phyloP scores from a whole-genome alignment of 108 stramenopile genomes.

The Phaeodactylum tricornutum region DNA sequence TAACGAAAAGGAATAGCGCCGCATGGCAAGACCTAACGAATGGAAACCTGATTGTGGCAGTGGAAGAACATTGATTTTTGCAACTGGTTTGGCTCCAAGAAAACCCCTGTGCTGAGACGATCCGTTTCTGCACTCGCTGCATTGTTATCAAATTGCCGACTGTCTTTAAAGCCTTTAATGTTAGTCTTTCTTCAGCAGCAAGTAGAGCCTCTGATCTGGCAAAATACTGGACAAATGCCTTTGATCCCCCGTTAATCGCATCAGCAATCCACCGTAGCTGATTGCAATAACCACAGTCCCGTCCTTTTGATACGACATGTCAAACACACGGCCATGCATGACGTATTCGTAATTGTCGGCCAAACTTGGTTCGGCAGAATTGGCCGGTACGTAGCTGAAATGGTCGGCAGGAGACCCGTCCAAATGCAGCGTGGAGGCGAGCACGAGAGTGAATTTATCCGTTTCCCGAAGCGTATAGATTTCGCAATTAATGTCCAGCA shows the following conservation, averaged over 20 bases:
- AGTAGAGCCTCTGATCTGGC: conserved; percentile 85
- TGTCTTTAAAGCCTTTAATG: no score
- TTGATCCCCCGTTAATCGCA: conserved; percentile 91
- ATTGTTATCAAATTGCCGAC: no score
- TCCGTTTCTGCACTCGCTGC: no score
- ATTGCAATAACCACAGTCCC: conserved; percentile 72
- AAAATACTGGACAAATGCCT: conserved; percentile 80
- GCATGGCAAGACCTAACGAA: no score
- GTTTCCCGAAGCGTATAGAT: conserved; percentile 79
- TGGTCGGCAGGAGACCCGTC: conserved; percentile 92
- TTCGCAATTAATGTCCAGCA: conserved; percentile 92
- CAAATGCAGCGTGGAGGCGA: conserved; percentile 87
- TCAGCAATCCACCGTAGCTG: conserved; percentile 91
- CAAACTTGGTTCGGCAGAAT: conserved; percentile 51
- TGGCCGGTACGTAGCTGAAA: conserved; percentile 60
- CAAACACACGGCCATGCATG: conserved; percentile 95
- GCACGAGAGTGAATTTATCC: conserved; percentile 83
- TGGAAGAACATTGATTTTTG: no score
- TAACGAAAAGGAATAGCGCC: no score
- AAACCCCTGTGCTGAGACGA: no score
- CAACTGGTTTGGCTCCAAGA: no score
- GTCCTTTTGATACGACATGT: conserved; percentile 77
- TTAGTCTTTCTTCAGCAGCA: conserved; percentile 86
- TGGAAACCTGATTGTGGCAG: no score
- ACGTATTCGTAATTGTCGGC: conserved; percentile 97